Base-by-base conservation (phyloP, 495 filamentous ascomycete species). In the Geopyxis carbonaria region DNA sequence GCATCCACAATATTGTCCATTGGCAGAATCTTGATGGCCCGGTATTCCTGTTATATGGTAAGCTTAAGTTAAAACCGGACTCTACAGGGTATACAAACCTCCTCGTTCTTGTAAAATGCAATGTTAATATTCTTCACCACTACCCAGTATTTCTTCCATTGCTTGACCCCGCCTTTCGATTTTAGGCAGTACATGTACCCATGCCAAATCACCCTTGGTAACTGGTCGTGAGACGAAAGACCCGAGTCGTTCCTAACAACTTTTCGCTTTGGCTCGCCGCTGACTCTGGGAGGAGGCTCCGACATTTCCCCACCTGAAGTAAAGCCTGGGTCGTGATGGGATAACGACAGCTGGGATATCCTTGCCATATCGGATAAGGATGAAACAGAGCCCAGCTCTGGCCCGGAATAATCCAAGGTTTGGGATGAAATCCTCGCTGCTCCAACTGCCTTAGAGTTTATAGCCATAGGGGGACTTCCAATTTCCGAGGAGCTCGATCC, bases 131-230 rank as follows among this genome's bases (percentile, higher is more conserved):
- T 76, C 23, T 86, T 79, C n/a, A 95, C 62, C 0, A 97, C 89
- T 0, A 77, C 76, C 89, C 89, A 97, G 22, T 81, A 66, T 45
- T 80, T 78, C 64, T 92, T 94, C 89, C 89, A 97, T 51, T 89
- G 81, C 23, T 78, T 75, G 27, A 97, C 76, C 4, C 80, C 81
- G n/a, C 78, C 67, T 48, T 85, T 86, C 44, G 76, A 78, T 44
- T 80, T 83, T 19, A 93, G 69, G 44, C 80, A 76, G 57, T 82
- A 78, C 27, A 94, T 71, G 62, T 83, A 87, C 14, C 87, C 83
- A 56, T 94, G 83, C 70, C 81, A 93, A 30, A 94, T 70, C 14
- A 95, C 78, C 22, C 85, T 65, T 46, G 79, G 76, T 30, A 55
- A 38, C 21, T 50, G 39, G 42, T 56, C 51, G 16, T 45, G 64